These are phyloP conservation scores for Cubamyces lactineus DNA, from an alignment of 768 basidiomycete species.

Conservation along the genomic window DNA sequence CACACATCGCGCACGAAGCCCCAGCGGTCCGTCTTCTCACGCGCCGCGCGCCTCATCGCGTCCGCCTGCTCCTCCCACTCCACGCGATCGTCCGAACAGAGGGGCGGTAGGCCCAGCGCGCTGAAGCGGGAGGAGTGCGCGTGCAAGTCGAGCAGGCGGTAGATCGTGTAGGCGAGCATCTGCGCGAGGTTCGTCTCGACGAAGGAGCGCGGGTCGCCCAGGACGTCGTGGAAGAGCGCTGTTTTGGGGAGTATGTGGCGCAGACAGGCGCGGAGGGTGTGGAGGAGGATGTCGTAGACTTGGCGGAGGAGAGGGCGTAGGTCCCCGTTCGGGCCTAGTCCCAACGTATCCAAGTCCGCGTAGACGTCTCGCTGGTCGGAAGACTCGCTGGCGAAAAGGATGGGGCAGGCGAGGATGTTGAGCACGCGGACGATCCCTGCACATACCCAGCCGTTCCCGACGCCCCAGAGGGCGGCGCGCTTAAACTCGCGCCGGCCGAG, in stretches of 20 bases:
- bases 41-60: slow-evolving; percentile 20
- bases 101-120: slow-evolving; percentile 6
- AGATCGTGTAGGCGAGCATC: slow-evolving; percentile 32
- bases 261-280: slow-evolving; percentile 24
- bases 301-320: slow-evolving; percentile 2
- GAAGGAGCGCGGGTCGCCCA: slow-evolving; percentile 29
- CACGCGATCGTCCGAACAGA: neutral
- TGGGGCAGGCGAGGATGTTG: slow-evolving; percentile 4
- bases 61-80: slow-evolving; percentile 23
- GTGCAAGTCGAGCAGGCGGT: slow-evolving; percentile 25
- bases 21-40: slow-evolving; percentile 27
- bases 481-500: slow-evolving; percentile 19
- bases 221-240: slow-evolving; percentile 29
- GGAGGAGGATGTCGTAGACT: slow-evolving; percentile 17
- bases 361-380: neutral
- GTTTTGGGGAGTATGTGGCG: slow-evolving; percentile 19
- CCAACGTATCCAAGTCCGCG: neutral
- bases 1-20: slow-evolving; percentile 32
- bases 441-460: slow-evolving; percentile 34
- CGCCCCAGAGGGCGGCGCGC: slow-evolving; percentile 29
- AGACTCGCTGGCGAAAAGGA: neutral
- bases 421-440: slow-evolving; percentile 29
- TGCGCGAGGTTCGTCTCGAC: slow-evolving; percentile 32
- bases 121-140: neutral
- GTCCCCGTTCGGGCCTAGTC: neutral